Percentiles rank a stretch among this genome's conserved stretches.
phyloP scores from a whole-genome alignment of 2,329 filamentous ascomycete species.

The Penicillium paneum region DNA sequence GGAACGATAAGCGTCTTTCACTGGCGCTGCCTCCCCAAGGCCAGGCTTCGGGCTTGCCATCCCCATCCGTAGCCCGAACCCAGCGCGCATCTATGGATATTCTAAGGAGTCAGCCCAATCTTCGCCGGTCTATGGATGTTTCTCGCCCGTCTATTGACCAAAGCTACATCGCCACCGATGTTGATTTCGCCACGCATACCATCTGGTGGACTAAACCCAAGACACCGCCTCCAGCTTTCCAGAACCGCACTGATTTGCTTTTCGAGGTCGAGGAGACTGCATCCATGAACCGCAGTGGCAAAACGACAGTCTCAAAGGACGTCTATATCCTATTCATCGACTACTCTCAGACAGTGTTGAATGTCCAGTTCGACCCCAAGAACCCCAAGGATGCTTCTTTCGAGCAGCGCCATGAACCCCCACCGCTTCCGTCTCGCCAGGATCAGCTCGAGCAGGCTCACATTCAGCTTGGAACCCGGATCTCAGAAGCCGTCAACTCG shows the following conservation, averaged over 20 bases:
- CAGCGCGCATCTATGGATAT: slow-evolving; percentile 64
- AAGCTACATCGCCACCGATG: slow-evolving; percentile 81
- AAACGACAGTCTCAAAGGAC: slow-evolving; percentile 70
- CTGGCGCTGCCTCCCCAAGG: slow-evolving; percentile 46
- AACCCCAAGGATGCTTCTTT: slow-evolving; percentile 70
- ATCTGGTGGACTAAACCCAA: slow-evolving; percentile 87
- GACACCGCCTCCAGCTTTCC: slow-evolving; percentile 74
- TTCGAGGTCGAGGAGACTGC: slow-evolving; percentile 77
- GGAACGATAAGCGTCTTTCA: slow-evolving; percentile 41
- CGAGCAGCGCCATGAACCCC: slow-evolving; percentile 82
- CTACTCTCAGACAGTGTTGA: slow-evolving; percentile 91
- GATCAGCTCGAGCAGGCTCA: slow-evolving; percentile 90
- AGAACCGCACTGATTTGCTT: slow-evolving; percentile 77
- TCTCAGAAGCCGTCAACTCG: slow-evolving; percentile 65
- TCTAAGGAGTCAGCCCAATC: slow-evolving; percentile 49
- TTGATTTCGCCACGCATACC: slow-evolving; percentile 71
- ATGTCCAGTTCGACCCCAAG: slow-evolving; percentile 71
- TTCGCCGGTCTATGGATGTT: slow-evolving; percentile 70
- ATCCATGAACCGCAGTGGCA: slow-evolving; percentile 65
- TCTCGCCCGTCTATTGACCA: slow-evolving; percentile 70
- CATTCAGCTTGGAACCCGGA: slow-evolving; percentile 72
- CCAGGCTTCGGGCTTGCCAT: slow-evolving; percentile 37
- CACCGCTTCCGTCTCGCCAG: slow-evolving; percentile 77
- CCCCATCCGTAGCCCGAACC: slow-evolving; percentile 44
- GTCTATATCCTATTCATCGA: slow-evolving; percentile 89